Evolutionary conservation across 495 filamentous ascomycete species (phyloP).

Genomic region (Sporormia fimetaria): DNA sequence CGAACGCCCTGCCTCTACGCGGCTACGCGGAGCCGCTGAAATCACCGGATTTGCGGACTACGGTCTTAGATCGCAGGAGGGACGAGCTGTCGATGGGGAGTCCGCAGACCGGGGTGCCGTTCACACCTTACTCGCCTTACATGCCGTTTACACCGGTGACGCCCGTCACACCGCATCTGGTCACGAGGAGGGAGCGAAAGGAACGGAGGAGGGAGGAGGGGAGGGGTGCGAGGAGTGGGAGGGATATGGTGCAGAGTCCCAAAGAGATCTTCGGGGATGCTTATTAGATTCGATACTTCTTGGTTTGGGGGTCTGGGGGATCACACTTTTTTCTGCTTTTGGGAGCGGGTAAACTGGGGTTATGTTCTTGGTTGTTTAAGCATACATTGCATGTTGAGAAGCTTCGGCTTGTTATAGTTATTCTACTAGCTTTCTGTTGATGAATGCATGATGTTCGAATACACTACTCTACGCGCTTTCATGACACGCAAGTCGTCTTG

Average conservation of each 20-base stretch:
- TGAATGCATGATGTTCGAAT: too few relatives aligned
- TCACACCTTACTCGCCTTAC: slow-evolving; percentile 77
- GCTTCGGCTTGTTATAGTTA: neutral
- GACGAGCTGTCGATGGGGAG: slow-evolving; percentile 43
- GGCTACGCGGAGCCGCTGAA: slow-evolving; percentile 11
- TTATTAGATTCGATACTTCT: too few relatives aligned
- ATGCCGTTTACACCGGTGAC: slow-evolving; percentile 84
- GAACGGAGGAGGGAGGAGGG: slow-evolving; percentile 49
- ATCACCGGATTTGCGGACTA: slow-evolving; percentile 53
- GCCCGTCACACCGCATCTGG: slow-evolving; percentile 67
- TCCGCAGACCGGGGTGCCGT: slow-evolving; percentile 61
- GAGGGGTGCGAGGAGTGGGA: slow-evolving; percentile 42
- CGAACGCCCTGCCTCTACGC: slow-evolving; percentile 23
- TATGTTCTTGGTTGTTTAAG: too few relatives aligned
- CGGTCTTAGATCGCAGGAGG: slow-evolving; percentile 44
- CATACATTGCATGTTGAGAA: neutral
- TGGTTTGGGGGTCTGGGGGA: too few relatives aligned
- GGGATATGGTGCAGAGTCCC: slow-evolving; percentile 47
- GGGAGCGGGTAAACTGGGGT: too few relatives aligned
- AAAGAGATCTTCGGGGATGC: slow-evolving; percentile 47
- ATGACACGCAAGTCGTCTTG: too few relatives aligned
- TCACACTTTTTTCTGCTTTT: too few relatives aligned
- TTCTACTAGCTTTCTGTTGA: too few relatives aligned
- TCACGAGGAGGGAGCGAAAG: slow-evolving; percentile 66
- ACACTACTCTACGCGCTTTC: too few relatives aligned